Conservation (phyloP, 2,329 filamentous ascomycete genomes). For the Zymoseptoria brevis region DNA sequence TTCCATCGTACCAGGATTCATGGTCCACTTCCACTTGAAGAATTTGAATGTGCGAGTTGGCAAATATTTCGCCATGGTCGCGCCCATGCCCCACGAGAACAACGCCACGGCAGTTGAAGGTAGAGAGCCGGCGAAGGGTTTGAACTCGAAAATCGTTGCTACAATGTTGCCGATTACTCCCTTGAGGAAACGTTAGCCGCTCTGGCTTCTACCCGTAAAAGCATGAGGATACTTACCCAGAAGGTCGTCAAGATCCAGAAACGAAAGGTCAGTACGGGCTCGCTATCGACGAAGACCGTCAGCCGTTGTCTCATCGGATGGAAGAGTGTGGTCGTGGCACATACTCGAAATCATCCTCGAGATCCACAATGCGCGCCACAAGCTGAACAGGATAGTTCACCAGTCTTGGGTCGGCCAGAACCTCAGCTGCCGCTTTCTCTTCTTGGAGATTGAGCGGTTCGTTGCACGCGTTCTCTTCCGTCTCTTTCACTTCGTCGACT, state of each 20-base stretch:
- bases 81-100: slow-evolving; percentile 12
- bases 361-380: too few species aligned
- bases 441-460: too few species aligned
- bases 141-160: slow-evolving; percentile 14
- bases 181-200: too few species aligned
- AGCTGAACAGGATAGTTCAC: too few species aligned
- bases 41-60: slow-evolving; percentile 20
- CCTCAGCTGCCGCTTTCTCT: too few species aligned
- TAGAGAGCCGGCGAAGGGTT: slow-evolving; percentile 8
- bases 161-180: slow-evolving; percentile 8
- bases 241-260: slow-evolving; percentile 14
- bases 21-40: slow-evolving; percentile 26
- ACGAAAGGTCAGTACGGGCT: slow-evolving; percentile 13
- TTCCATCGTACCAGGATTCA: slow-evolving; percentile 21
- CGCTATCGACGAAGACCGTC: neutral
- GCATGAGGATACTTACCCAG: slow-evolving; percentile 2
- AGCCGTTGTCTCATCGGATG: too few species aligned
- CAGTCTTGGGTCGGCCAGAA: too few species aligned
- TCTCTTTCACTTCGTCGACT: too few species aligned
- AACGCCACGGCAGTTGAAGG: slow-evolving; percentile 7
- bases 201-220: too few species aligned
- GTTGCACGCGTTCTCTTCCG: too few species aligned
- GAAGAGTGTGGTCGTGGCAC: too few species aligned
- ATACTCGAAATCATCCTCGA: too few species aligned
- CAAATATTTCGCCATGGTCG: slow-evolving; percentile 9